Evolutionary conservation across 2,329 filamentous ascomycete species (phyloP), one percentile per base, ranked within the genome.

Genomic region (Scolecobasidium constrictum): DNA sequence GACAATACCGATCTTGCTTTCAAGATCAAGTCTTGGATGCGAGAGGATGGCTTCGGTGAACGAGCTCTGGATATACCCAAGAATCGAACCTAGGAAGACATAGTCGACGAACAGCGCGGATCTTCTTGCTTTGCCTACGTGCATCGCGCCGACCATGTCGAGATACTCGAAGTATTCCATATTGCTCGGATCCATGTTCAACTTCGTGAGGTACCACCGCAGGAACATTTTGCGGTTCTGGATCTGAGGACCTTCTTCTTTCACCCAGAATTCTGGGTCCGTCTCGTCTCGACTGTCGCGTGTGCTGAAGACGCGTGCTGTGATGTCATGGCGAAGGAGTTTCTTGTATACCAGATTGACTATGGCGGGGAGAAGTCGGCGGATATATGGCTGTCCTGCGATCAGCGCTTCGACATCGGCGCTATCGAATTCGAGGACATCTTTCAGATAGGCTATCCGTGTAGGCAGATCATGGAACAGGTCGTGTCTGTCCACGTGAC

Each of bases 341-440:
- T 90, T 90, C 55, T 79, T 78, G 67, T 90, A 92, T 22, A 90
- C 82, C 47, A 87, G 83, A 61, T 88, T 86, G 54, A 88, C 83
- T 17, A 92, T 74, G 36, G 83, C 81, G 1, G 86, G 86, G 49
- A 90, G 86, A 22, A 90, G 73, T 13, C 80, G 77, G 54, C 82
- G 83, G 65, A 87, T 81, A 63, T 86, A 86, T 59, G 86, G 86
- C 46, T 76, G 69, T 48, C 82, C 83, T 3, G 69, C 67, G 12
- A 75, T 69, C 26, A 88, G 71, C 31, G 82, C 81, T 50, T 83
- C 79, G 44, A 86, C 77, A 54, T 87, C 83, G 48, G 72, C 83
- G n/a, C n/a, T n/a, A n/a, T n/a, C n/a, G n/a, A n/a, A n/a, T n/a
- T n/a, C n/a, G n/a, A n/a, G n/a, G n/a, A n/a, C n/a, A n/a, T n/a